These are phyloP conservation scores for Onygenales sp. DNA, from an alignment of 2,329 filamentous ascomycete species.

Conservation along the genomic window DNA sequence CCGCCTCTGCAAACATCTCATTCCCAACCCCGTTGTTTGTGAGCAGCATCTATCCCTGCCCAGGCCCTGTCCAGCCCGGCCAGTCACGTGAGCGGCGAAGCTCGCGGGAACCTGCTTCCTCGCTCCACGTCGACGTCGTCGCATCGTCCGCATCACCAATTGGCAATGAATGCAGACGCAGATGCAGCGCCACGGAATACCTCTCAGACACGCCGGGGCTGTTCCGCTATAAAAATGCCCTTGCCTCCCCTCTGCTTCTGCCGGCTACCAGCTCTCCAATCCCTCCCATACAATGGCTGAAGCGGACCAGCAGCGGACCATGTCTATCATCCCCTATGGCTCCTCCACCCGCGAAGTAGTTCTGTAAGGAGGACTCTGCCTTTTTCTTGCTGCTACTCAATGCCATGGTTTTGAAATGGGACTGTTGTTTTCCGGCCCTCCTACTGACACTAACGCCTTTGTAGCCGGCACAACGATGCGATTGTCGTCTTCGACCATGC, in stretches of 20 bases:
- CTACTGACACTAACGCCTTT: constrained; percentile 9
- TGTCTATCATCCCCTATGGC: constrained; percentile 36
- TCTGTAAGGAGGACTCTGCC: constrained; percentile 24
- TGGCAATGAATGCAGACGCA: too few relatives aligned
- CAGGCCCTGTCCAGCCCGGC: background rate
- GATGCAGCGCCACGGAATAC: too few relatives aligned
- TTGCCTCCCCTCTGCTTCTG: background rate
- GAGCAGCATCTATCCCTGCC: background rate
- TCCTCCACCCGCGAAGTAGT: constrained; percentile 35
- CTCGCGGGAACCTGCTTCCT: background rate
- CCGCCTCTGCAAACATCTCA: background rate
- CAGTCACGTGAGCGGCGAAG: background rate
- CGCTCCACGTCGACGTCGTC: too few relatives aligned
- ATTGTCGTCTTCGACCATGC: constrained; percentile 83
- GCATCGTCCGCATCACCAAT: too few relatives aligned
- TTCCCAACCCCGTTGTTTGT: background rate
- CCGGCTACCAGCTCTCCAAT: constrained; percentile 1
- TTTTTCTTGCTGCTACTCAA: constrained; percentile 3
- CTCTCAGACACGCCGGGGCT: background rate
- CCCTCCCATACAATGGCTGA: constrained; percentile 9
- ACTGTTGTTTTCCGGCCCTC: background rate
- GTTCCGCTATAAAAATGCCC: constrained; percentile 6
- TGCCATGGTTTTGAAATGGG: background rate
- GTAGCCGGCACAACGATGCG: constrained; percentile 81
- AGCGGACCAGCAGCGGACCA: constrained; percentile 14